Evolutionary conservation across 2,329 filamentous ascomycete species (phyloP).

Genomic region (Gliomastix tumulicola): DNA sequence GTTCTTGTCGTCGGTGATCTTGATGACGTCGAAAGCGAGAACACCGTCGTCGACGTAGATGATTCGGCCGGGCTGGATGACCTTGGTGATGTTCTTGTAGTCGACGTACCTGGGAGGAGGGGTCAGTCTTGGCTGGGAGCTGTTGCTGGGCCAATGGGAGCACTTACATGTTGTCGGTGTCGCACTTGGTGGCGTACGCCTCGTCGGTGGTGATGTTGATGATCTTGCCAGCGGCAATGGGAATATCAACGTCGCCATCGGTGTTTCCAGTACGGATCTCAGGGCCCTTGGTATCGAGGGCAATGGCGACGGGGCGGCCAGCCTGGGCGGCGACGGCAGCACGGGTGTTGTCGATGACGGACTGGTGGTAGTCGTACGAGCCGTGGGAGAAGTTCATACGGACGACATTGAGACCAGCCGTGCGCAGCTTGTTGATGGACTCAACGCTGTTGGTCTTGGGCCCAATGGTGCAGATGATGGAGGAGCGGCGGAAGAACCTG

Average conservation of each 20-base stretch:
- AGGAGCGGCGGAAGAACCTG: slow-evolving; percentile 90
- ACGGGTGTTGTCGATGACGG: slow-evolving; percentile 92
- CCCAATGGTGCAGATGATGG: slow-evolving; percentile 98
- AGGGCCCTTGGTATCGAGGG: slow-evolving; percentile 67
- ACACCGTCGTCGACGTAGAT: slow-evolving; percentile 99
- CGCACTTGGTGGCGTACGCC: slow-evolving; percentile 74
- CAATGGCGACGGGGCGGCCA: slow-evolving; percentile 90
- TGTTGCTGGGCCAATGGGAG: background rate
- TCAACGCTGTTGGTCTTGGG: slow-evolving; percentile 98
- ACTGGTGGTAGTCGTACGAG: slow-evolving; percentile 91
- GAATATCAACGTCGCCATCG: slow-evolving; percentile 82
- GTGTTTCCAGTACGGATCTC: slow-evolving; percentile 59
- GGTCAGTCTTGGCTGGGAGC: slow-evolving; percentile 1
- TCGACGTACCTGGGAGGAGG: slow-evolving; percentile 69
- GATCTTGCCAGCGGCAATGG: slow-evolving; percentile 75
- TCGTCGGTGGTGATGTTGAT: slow-evolving; percentile 98
- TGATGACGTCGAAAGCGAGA: slow-evolving; percentile 88
- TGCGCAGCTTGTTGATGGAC: slow-evolving; percentile 91
- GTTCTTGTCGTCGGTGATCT: slow-evolving; percentile 83
- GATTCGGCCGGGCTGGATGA: slow-evolving; percentile 82
- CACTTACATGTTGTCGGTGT: slow-evolving; percentile 87
- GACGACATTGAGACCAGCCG: slow-evolving; percentile 90
- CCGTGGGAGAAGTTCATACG: slow-evolving; percentile 97
- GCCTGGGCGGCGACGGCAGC: slow-evolving; percentile 70
- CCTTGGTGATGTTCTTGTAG: slow-evolving; percentile 99